A percentile compares a stretch with the other conserved stretches of the same genome.
These are phyloP conservation scores for Chrysoporthe cubensis DNA, from an alignment of 2,329 filamentous ascomycete genomes.

Conservation along the genomic window DNA sequence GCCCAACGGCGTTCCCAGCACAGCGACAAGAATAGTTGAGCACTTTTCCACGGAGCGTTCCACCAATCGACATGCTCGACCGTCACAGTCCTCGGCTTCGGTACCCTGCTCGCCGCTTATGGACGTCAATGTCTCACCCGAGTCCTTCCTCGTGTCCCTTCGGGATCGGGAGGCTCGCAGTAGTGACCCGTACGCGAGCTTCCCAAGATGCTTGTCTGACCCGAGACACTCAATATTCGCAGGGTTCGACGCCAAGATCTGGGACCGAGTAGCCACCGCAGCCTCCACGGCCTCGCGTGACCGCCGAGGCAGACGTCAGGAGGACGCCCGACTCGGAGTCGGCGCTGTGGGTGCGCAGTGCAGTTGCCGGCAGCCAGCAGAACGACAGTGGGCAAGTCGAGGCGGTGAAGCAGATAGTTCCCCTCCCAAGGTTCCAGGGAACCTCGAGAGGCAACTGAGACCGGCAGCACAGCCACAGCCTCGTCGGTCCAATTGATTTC, in stretches of 20 bases:
- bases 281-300: constrained; percentile 3
- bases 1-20: not conserved
- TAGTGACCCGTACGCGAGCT: constrained; percentile 23
- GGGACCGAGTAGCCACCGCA: constrained; percentile 1
- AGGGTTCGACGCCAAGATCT: constrained; percentile 4
- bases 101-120: constrained; percentile 15
- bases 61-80: constrained; percentile 7
- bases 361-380: not conserved
- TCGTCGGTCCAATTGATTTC: not conserved
- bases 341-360: not conserved
- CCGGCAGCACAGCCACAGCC: not conserved
- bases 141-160: constrained; percentile 12
- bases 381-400: not conserved
- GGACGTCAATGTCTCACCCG: constrained; percentile 26
- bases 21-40: not conserved
- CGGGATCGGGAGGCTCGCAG: constrained; percentile 26
- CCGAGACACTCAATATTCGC: constrained; percentile 6
- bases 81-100: constrained; percentile 14
- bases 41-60: constrained; percentile 14
- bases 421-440: not conserved
- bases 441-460: not conserved
- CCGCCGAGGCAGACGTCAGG: constrained; percentile 8
- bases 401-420: not conserved
- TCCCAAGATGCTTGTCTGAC: constrained; percentile 29
- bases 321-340: not conserved